Percentiles rank a stretch among this genome's conserved stretches.
phyloP scores from a whole-genome alignment of 495 filamentous ascomycete species.

The Xylaria palmicola region DNA sequence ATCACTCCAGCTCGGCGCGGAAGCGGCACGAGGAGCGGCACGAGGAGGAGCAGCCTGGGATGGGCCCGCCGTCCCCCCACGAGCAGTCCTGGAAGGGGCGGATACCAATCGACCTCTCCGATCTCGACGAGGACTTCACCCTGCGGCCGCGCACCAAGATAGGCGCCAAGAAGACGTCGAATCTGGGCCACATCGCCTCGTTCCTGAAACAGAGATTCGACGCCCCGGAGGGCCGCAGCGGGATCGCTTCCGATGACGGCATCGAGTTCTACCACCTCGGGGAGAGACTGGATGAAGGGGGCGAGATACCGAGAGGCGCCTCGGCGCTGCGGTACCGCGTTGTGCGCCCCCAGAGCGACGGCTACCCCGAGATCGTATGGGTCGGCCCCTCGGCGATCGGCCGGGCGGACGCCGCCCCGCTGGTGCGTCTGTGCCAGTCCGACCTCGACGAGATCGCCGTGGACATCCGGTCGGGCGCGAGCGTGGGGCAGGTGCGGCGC shows the following conservation, averaged over 20 bases:
- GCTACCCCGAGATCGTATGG: constrained; percentile 13
- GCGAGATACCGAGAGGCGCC: constrained; percentile 11
- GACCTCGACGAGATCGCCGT: constrained; percentile 12
- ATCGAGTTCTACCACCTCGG: constrained; percentile 17
- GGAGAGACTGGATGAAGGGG: constrained; percentile 6
- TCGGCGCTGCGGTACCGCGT: constrained; percentile 16
- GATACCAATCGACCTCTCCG: constrained; percentile 20
- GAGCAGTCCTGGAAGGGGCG: not conserved
- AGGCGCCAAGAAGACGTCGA: constrained; percentile 4
- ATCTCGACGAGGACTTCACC: constrained; percentile 15
- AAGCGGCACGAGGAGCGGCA: not conserved
- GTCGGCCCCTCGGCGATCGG: too few species aligned
- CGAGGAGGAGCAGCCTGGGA: not conserved
- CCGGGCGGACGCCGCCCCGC: not conserved
- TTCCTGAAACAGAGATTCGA: constrained; percentile 14
- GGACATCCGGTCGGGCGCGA: constrained; percentile 12
- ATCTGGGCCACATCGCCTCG: not conserved
- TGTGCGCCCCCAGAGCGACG: constrained; percentile 15
- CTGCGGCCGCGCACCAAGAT: constrained; percentile 6
- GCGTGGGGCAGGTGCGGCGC: constrained; percentile 21
- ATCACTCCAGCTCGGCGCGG: not conserved
- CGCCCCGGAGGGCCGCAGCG: not conserved
- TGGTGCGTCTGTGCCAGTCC: constrained; percentile 6
- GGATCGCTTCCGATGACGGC: constrained; percentile 15
- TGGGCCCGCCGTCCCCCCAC: too few species aligned